A percentile compares a stretch with the other conserved stretches of the same genome.
phyloP scores from a whole-genome alignment of 257 asterid genomes.

The Ocimum tenuiflorum region DNA sequence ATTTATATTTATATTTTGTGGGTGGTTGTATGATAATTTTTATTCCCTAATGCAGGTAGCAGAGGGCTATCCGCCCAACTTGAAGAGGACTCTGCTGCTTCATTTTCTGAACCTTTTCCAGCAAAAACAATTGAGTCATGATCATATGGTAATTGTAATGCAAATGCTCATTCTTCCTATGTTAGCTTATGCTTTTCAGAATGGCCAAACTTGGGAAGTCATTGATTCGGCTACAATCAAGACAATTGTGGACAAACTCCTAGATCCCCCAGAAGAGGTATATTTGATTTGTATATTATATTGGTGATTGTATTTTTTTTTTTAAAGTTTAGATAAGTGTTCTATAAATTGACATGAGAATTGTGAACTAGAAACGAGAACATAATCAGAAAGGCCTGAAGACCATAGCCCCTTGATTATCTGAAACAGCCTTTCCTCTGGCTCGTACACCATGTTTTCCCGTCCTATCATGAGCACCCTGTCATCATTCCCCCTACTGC shows the following conservation, averaged over 20 bases:
- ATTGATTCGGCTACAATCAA: constrained; percentile 80
- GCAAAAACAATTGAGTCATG: constrained; percentile 76
- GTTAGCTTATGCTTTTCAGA: constrained; percentile 95
- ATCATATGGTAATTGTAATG: constrained; percentile 94
- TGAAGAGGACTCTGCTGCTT: constrained; percentile 83
- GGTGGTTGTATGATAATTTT: constrained; percentile 15
- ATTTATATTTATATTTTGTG: not conserved
- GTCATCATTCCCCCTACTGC: not conserved
- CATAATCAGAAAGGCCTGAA: not conserved
- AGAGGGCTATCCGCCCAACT: constrained; percentile 82
- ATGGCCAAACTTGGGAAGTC: constrained; percentile 97
- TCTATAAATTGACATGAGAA: no score
- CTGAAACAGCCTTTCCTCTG: constrained; percentile 1
- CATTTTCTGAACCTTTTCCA: constrained; percentile 89
- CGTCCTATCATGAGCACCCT: not conserved
- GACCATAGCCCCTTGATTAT: not conserved
- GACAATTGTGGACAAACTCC: constrained; percentile 92
- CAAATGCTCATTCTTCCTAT: constrained; percentile 99
- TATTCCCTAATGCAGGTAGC: constrained; percentile 57
- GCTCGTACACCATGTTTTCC: not conserved
- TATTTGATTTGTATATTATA: constrained; percentile 6
- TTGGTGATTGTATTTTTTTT: no score
- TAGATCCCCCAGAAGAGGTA: constrained; percentile 99
- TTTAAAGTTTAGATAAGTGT: no score
- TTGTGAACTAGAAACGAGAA: not conserved